A percentile compares a stretch with the other conserved stretches of the same genome.
Conservation (phyloP, 805 yeast genomes). For the Candida nanaspora region DNA sequence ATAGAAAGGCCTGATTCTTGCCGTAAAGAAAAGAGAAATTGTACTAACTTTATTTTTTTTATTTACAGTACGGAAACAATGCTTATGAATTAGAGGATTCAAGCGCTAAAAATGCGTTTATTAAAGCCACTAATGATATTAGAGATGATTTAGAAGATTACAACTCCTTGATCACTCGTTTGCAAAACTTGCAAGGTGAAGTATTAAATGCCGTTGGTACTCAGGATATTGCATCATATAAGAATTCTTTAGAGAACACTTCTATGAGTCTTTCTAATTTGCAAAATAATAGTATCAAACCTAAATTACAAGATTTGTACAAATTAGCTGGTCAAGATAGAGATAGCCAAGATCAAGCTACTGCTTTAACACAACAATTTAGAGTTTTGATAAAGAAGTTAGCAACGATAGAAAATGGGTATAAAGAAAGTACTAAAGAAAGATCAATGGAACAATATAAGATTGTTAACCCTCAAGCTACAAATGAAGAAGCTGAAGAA, state of each 20-base stretch:
- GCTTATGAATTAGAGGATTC: not conserved
- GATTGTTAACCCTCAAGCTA: constrained; percentile 81
- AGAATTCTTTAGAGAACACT: constrained; percentile 70
- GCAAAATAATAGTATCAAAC: constrained; percentile 61
- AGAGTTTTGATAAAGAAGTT: constrained; percentile 81
- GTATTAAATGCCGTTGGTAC: constrained; percentile 67
- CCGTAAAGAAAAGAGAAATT: too few relatives aligned
- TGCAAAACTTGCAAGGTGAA: constrained; percentile 63
- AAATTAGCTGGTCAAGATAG: constrained; percentile 61
- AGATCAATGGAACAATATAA: constrained; percentile 92
- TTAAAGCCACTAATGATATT: constrained; percentile 60
- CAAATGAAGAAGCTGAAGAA: constrained; percentile 74
- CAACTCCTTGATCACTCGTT: constrained; percentile 58
- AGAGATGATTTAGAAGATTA: constrained; percentile 66
- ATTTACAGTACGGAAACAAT: too few relatives aligned
- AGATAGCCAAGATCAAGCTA: constrained; percentile 86
- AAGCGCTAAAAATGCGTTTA: constrained; percentile 38
- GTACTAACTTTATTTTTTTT: too few relatives aligned
- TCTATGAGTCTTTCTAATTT: constrained; percentile 73
- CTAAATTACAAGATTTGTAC: constrained; percentile 71
- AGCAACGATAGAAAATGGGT: constrained; percentile 78
- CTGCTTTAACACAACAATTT: constrained; percentile 77
- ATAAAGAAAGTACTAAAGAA: constrained; percentile 73
- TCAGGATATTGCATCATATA: constrained; percentile 59
- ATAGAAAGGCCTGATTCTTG: not conserved